phyloP scores from a whole-genome alignment of 768 basidiomycete genomes.

The Agrocybe pediades region DNA sequence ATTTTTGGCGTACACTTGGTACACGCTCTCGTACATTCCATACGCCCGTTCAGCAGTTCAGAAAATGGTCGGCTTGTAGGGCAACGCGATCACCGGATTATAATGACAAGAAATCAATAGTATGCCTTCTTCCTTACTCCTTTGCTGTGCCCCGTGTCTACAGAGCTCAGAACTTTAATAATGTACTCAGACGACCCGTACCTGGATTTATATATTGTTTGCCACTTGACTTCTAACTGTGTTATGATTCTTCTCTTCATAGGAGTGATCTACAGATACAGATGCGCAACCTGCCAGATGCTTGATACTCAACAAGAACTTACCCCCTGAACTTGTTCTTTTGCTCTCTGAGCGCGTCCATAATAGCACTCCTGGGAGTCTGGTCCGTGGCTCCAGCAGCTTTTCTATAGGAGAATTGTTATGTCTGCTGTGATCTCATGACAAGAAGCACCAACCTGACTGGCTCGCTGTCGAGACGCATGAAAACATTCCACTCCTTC shows the following conservation, averaged over 20 bases:
- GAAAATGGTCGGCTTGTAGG: conserved; percentile 57
- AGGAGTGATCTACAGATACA: conserved; percentile 15
- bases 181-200: conserved; percentile 7
- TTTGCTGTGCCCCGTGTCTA: neutral
- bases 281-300: neutral
- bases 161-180: neutral
- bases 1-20: conserved; percentile 93
- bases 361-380: conserved; percentile 56
- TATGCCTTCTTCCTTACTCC: neutral
- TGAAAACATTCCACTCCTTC: conserved; percentile 95
- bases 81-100: conserved; percentile 16
- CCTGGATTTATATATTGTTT: neutral
- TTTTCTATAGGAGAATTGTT: conserved; percentile 43
- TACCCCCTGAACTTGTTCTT: conserved; percentile 85
- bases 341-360: conserved; percentile 74
- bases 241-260: neutral
- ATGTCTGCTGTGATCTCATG: neutral
- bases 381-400: conserved; percentile 41
- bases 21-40: conserved; percentile 85
- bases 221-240: neutral
- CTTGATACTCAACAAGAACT: conserved; percentile 16
- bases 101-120: neutral
- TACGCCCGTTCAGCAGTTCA: conserved; percentile 80
- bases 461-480: conserved; percentile 68
- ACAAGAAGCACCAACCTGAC: conserved; percentile 53